Conservation (phyloP, 1,284 basidiomycete genomes). For the Ceratobasidium sp. region DNA sequence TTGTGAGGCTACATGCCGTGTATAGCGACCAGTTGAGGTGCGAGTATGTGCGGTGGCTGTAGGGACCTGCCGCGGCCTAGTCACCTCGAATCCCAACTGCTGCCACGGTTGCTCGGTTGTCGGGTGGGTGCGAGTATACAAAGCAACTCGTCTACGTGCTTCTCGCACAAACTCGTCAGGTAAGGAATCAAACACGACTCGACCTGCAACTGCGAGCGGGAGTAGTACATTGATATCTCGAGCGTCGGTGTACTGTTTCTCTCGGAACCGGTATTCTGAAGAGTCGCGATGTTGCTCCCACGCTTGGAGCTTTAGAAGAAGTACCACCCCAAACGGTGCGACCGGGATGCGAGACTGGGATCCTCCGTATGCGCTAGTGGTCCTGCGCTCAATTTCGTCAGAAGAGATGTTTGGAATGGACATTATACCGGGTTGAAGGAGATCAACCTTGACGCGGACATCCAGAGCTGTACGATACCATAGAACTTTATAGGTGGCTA, state of each 20-base stretch:
- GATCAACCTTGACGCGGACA: conserved; percentile 30
- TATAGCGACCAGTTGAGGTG: neutral
- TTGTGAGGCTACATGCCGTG: neutral
- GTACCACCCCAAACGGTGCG: conserved; percentile 28
- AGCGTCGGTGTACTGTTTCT: conserved; percentile 29
- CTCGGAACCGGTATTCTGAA: conserved; percentile 8
- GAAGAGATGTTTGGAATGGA: conserved; percentile 23
- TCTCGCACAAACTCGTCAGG: conserved; percentile 2
- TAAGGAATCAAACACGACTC: conserved; percentile 2
- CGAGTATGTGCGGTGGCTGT: neutral
- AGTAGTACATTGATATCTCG: conserved; percentile 25
- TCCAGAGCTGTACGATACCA: conserved; percentile 13
- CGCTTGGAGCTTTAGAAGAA: conserved; percentile 38
- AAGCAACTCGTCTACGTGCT: conserved; percentile 6
- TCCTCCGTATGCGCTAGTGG: neutral
- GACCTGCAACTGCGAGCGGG: neutral
- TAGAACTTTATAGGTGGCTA: conserved; percentile 33
- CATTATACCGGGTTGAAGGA: conserved; percentile 40
- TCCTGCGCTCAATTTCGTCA: conserved; percentile 8
- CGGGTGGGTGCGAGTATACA: neutral
- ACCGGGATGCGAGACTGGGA: conserved; percentile 6
- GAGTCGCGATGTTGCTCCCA: conserved; percentile 32
- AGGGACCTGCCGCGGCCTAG: neutral
- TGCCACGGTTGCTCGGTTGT: neutral
- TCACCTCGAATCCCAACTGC: neutral